A percentile compares a stretch with the other conserved stretches of the same genome.
These are phyloP conservation scores for Boletellus deceptivus DNA, from an alignment of 1,284 basidiomycete species.

Conservation along the genomic window DNA sequence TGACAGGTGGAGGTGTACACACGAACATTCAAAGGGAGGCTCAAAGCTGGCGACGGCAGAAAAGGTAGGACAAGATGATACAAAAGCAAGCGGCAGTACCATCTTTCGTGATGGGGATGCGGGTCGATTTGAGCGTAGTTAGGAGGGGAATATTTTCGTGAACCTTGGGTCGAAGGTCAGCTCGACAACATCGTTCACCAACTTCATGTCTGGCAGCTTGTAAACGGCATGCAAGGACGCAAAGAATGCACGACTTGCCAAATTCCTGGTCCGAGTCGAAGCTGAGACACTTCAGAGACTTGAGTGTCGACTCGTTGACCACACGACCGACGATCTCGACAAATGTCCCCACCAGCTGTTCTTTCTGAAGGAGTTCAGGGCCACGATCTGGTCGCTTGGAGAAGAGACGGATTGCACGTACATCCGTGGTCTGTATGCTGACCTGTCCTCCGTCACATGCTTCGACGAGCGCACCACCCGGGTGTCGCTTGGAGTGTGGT, in stretches of 20 bases:
- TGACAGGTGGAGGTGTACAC: no score
- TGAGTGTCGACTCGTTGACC: conserved; percentile 57
- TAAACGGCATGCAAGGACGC: conserved; percentile 3
- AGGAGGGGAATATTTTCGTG: conserved; percentile 46
- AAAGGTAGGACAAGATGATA: no score
- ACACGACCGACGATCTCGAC: conserved; percentile 79
- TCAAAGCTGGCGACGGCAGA: no score
- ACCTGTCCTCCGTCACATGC: conserved; percentile 75
- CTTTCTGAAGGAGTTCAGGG: conserved; percentile 38
- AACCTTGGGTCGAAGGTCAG: conserved; percentile 64
- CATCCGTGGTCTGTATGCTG: conserved; percentile 49
- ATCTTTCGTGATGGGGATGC: no score
- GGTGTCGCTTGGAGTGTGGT: conserved; percentile 44
- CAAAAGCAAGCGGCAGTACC: no score
- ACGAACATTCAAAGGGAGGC: no score
- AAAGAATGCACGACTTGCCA: conserved; percentile 41
- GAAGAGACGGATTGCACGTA: conserved; percentile 29
- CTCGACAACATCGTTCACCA: conserved; percentile 65
- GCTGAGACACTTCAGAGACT: conserved; percentile 59
- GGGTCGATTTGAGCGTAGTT: not conserved
- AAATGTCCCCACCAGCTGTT: conserved; percentile 52
- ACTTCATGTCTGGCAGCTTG: conserved; percentile 52
- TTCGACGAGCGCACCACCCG: conserved; percentile 60
- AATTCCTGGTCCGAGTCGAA: conserved; percentile 56
- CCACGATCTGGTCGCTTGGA: not conserved